Percentiles rank a stretch among this genome's conserved stretches.
phyloP scores from a whole-genome alignment of 2,329 filamentous ascomycete species.

The Geosmithia putterillii region DNA sequence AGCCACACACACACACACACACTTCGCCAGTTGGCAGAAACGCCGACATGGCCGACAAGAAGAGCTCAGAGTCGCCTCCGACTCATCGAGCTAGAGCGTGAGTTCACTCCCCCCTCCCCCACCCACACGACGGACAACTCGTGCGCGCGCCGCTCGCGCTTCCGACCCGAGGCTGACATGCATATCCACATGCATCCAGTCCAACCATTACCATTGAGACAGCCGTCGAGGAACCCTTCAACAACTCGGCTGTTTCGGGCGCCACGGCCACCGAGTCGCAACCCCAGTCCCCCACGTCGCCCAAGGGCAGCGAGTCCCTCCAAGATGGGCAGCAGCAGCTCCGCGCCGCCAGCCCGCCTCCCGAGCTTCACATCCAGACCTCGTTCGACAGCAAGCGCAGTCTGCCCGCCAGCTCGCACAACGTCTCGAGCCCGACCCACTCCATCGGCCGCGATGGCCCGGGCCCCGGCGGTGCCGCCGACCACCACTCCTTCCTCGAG shows the following conservation, averaged over 20 bases:
- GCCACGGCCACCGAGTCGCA: too few relatives aligned
- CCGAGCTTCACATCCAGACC: constrained; percentile 38
- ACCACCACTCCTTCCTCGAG: constrained; percentile 44
- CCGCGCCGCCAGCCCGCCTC: constrained; percentile 4
- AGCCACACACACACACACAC: too few relatives aligned
- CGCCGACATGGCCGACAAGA: neutral
- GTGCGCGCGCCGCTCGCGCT: neutral
- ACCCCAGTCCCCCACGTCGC: constrained; percentile 9
- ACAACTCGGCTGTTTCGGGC: neutral
- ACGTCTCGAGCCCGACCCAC: constrained; percentile 49
- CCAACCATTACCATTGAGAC: constrained; percentile 45
- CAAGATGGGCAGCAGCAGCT: neutral
- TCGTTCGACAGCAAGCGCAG: constrained; percentile 56
- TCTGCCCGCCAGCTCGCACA: constrained; percentile 60
- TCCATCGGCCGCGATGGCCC: constrained; percentile 31
- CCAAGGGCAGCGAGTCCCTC: neutral
- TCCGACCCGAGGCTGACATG: neutral
- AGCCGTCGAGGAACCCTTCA: constrained; percentile 16
- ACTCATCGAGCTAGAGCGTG: neutral
- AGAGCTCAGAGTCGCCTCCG: neutral
- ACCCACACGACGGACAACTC: too few relatives aligned
- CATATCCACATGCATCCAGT: constrained; percentile 15
- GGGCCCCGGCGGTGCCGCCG: too few relatives aligned
- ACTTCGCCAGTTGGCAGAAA: too few relatives aligned
- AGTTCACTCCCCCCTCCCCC: too few relatives aligned